Evolutionary conservation across 306 rosid genomes (phyloP), one percentile per base, ranked within the genome.

Genomic region (Trichosanthes cucumerina): DNA sequence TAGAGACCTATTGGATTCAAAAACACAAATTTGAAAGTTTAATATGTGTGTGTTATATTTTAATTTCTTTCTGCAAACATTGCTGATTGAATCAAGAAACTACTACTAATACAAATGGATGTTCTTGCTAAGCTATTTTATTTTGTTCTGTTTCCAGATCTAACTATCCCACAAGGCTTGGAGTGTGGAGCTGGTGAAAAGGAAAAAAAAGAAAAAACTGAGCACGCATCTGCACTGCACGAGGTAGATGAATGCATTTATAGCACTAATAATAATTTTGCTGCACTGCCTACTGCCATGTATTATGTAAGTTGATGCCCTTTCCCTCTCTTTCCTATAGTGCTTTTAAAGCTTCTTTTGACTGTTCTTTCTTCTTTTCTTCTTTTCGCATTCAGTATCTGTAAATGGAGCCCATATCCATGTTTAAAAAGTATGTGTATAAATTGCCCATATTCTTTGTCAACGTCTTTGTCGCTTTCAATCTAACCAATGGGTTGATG

Each of bases 231-330:
- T 43, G 56, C n/a, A 44, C 76, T 23, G 54, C 58, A 43, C 76
- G 76, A 71, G 76, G 76, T 71, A 13, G 76, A 26, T 71, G 57
- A 41, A 47, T 46, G 36, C 52, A 71, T 71, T 71, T 71, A 68
- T 68, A 2, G 75, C 75, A 4, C 19, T 46, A 36, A 19, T 13
- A 4, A 9, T 46, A 36, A 19, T 13, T 68, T 65, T 68, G 1
- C 28, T 68, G 9, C 19, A 39, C 75, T 68, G 53, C 21, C 1
- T 4, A 19, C 31, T 41, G 52, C 5, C 21, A 41, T 21, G 2
- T 65, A 71, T 69, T 69, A 26, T 71, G 7, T 71, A 2, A 71
- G 7, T 71, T 31, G 47, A 71, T 71, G 57, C 56, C 11, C 9
- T 21, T 21, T 46, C 21, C 23, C 33, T n/a, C 31, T 71, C 75